Evolutionary conservation across 2,329 filamentous ascomycete species (phyloP), one percentile per base, ranked within the genome.

Genomic region (Diaporthe sp.): DNA sequence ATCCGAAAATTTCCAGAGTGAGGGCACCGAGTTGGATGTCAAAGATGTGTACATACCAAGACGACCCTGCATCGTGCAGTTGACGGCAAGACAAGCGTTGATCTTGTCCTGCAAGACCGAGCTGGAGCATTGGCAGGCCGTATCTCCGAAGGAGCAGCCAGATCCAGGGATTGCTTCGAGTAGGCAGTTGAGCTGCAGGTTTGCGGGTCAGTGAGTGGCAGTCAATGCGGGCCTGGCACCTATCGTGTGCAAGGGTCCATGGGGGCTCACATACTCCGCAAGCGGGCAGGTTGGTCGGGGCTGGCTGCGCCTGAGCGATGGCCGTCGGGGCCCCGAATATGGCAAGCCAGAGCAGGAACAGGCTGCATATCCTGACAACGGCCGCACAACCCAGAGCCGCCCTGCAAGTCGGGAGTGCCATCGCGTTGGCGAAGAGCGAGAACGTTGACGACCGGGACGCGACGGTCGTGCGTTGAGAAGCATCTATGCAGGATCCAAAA

Each of bases 61-160:
- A 40, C 10, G 35, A 0, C 74, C 72, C 47, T 73, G 61, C 70
- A 76, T 67, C 9, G 74, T 75, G 55, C 76, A 77, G n/a, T 69
- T 76, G 28, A 50, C 67, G 28, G 40, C 28, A 30, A 75, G n/a
- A 42, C 76, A 77, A 10, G 30, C 38, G 12, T 30, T 47, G 50
- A 60, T 73, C 22, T 55, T n/a, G 22, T 71, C 42, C 52, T 38
- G 52, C 52, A 74, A 38, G 58, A 40, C 35, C 17, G 33, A 19
- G 64, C 45, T 74, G 9, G 50, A 30, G 30, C 74, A 76, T 50
- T 76, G 74, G 54, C 74, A 76, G 28, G 38, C 22, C 12, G 35
- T 30, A 40, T 76, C 54, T 8, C 47, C 64, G 12, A 30, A 10
- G 35, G 30, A 40, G 38, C 74, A 76, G 58, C 22, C 45, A 12